Base-by-base conservation (phyloP, 2,329 filamentous ascomycete species). In the Cercospora canescens region DNA sequence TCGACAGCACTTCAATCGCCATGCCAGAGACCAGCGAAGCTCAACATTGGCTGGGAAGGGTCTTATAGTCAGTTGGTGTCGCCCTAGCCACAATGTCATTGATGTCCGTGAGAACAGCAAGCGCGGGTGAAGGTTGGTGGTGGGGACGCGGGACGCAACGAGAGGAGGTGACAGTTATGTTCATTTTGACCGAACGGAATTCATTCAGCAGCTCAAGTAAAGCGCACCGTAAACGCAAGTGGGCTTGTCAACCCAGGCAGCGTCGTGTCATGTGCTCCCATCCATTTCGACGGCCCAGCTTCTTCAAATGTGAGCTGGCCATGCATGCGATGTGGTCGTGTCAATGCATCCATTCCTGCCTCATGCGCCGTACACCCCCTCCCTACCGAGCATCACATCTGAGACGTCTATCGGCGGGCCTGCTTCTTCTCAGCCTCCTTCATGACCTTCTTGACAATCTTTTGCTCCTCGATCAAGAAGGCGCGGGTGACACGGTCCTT, bases 361-460 rank as follows among this genome's bases (percentile, higher is more conserved):
- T 64, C 59, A 61, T 67, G 61, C 65, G 65, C 65, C 65, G 37
- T 64, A 59, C 56, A 64, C 63, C 24, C 60, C 52, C 52, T 52
- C 45, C 62, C 60, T 60, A 57, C 57, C 60, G 48, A 62, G 64
- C 30, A 66, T 35, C 18, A 24, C 26, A 56, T 28, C 60, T 60
- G 35, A 63, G 39, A 37, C 39, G 65, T 74, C 68, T 72, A 74
- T 69, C 71, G 70, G 66, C 70, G 69, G 67, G 66, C 61, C 66
- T 70, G 69, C 82, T 91, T 91, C 87, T 92, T 91, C 86, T 96
- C 92, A 72, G 87, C 89, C 88, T 98, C 94, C 91, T 97, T 97
- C 82, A 98, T 89, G 79, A 99, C 95, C 92, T 99, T 99, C 93
- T 99, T 99, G 85, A 99, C 95, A 79, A 99, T 98, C 92, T 99